Percentiles rank a stretch among this genome's conserved stretches.
phyloP scores from a whole-genome alignment of 495 filamentous ascomycete species.

The Podospora pseudopauciseta region DNA sequence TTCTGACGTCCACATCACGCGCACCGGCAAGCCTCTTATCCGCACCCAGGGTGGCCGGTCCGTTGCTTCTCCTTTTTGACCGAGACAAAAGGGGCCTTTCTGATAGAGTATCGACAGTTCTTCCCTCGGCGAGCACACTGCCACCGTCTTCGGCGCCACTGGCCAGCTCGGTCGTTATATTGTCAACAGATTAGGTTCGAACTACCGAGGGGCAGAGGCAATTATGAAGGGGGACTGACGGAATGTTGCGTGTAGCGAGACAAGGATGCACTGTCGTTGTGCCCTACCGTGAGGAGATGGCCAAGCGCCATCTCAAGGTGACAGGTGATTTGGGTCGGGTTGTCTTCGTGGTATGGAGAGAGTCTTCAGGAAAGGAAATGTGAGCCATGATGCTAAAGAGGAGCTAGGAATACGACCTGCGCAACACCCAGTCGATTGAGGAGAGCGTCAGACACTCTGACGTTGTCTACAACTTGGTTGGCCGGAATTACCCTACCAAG shows the following conservation, averaged over 20 bases:
- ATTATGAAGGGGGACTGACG: constrained; percentile 25
- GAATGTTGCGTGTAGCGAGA: constrained; percentile 56
- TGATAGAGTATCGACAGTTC: constrained; percentile 27
- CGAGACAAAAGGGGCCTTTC: constrained; percentile 34
- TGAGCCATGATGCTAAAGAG: constrained; percentile 21
- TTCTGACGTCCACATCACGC: constrained; percentile 77
- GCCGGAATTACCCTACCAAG: constrained; percentile 95
- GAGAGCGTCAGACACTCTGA: constrained; percentile 96
- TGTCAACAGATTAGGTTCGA: constrained; percentile 86
- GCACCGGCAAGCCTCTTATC: constrained; percentile 83
- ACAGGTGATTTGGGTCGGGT: constrained; percentile 89
- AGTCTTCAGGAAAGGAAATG: neutral
- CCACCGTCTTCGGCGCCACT: constrained; percentile 96
- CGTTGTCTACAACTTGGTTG: constrained; percentile 93
- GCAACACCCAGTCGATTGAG: constrained; percentile 93
- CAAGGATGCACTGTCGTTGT: constrained; percentile 90
- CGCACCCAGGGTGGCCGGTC: constrained; percentile 80
- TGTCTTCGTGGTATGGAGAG: constrained; percentile 64
- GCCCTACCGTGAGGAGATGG: constrained; percentile 95
- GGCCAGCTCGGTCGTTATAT: constrained; percentile 96
- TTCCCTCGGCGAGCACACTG: constrained; percentile 73
- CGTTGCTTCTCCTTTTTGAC: constrained; percentile 47
- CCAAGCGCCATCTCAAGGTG: constrained; percentile 92
- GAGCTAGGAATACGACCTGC: constrained; percentile 83
- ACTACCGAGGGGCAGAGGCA: constrained; percentile 13